Conservation (phyloP, 495 filamentous ascomycete genomes). For the Pseudomonodictys pantanalensis region DNA sequence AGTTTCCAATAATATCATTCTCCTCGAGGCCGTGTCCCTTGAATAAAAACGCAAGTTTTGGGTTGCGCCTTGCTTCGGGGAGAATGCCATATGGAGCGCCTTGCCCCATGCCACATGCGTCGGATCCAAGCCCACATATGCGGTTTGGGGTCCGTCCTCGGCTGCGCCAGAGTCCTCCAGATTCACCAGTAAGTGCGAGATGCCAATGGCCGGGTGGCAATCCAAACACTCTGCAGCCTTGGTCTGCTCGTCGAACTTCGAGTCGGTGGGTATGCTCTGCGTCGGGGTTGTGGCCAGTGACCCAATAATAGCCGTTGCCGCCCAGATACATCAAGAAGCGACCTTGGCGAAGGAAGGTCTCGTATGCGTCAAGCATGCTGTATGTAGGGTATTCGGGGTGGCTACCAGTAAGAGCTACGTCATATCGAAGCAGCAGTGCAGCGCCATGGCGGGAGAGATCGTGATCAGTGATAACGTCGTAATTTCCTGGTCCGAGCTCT, state of each 20-base stretch:
- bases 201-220: conserved; percentile 34
- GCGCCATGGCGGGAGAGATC: conserved; percentile 32
- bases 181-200: conserved; percentile 28
- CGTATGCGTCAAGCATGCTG: conserved; percentile 16
- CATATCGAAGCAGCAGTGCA: conserved; percentile 19
- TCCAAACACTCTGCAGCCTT: conserved; percentile 35
- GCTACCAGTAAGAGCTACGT: conserved; percentile 26
- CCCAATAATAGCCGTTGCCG: conserved; percentile 40
- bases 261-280: conserved; percentile 34
- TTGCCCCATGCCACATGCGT: conserved; percentile 33
- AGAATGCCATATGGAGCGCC: conserved; percentile 24
- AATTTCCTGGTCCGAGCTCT: conserved; percentile 19
- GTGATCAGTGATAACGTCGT: conserved; percentile 41
- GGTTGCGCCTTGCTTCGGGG: conserved; percentile 12
- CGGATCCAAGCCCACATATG: conserved; percentile 36
- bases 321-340: conserved; percentile 38
- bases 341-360: conserved; percentile 27
- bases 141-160: conserved; percentile 37
- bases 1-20: conserved; percentile 29
- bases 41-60: conserved; percentile 28
- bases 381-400: conserved; percentile 34
- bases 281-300: conserved; percentile 7
- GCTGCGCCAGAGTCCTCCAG: conserved; percentile 37
- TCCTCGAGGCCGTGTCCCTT: conserved; percentile 27
- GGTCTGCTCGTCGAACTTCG: conserved; percentile 39